phyloP scores from a whole-genome alignment of 176 grass and related monocot genomes.

The bread wheat (Triticum aestivum) region DNA sequence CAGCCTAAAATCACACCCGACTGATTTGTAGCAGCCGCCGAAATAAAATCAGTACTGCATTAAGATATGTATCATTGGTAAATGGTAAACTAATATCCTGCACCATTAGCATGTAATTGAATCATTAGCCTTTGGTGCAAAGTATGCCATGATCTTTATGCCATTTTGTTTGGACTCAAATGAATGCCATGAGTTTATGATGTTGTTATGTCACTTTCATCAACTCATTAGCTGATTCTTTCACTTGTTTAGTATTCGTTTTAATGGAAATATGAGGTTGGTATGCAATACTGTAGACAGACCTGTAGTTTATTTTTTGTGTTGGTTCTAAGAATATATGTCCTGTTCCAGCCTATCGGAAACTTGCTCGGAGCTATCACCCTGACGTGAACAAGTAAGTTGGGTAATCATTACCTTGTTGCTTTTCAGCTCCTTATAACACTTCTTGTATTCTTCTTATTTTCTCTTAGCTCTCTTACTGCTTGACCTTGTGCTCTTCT shows the following conservation, averaged over 20 bases:
- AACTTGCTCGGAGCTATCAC: slow-evolving; percentile 95
- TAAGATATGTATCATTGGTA: background rate
- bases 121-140: background rate
- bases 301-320: slow-evolving; percentile 6
- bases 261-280: background rate
- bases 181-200: background rate
- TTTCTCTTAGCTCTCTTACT: background rate
- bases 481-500: background rate
- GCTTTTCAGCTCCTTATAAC: slow-evolving; percentile 6
- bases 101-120: background rate
- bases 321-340: slow-evolving; percentile 23
- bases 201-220: background rate
- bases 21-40: too few species aligned
- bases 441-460: background rate
- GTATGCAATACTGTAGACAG: slow-evolving; percentile 5
- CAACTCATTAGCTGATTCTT: background rate
- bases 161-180: slow-evolving; percentile 5
- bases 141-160: background rate
- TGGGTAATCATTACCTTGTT: slow-evolving; percentile 15
- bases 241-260: background rate
- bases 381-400: slow-evolving; percentile 98
- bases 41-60: background rate
- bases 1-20: too few species aligned
- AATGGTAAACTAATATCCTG: background rate
- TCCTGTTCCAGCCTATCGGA: slow-evolving; percentile 78